Conservation (phyloP, 129 eudicot genomes). For the Glebionis coronaria region DNA sequence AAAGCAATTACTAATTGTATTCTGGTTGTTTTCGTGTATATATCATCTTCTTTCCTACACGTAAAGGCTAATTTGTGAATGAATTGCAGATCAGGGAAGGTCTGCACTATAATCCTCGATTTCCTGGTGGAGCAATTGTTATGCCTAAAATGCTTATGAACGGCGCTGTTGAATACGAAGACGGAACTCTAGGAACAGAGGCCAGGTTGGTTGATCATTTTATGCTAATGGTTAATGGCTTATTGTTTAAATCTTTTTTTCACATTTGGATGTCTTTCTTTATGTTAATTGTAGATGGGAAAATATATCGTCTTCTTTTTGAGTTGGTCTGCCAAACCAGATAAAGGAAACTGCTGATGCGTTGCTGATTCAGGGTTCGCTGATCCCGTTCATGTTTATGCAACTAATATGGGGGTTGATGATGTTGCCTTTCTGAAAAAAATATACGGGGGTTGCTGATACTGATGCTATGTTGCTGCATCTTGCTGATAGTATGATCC, state of each 20-base stretch:
- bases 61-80: slow-evolving; percentile 4
- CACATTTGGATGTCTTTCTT: background rate
- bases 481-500: no score
- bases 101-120: slow-evolving; percentile 88
- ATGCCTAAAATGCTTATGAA: slow-evolving; percentile 98
- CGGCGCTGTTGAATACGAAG: slow-evolving; percentile 98
- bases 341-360: no score
- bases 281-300: slow-evolving; percentile 63
- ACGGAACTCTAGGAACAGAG: slow-evolving; percentile 91
- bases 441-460: no score
- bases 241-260: background rate
- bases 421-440: no score
- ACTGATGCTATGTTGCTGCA: no score
- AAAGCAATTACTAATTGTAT: no score
- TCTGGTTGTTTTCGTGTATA: no score
- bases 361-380: no score
- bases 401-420: no score
- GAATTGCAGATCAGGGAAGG: slow-evolving; percentile 80
- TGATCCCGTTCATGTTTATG: no score
- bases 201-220: slow-evolving; percentile 53
- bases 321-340: no score
- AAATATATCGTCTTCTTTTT: slow-evolving; percentile 81
- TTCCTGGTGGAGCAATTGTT: slow-evolving; percentile 99
- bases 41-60: background rate
- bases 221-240: background rate